phyloP scores from a whole-genome alignment of 1,139 yeast species.

The Pichia sp. region DNA sequence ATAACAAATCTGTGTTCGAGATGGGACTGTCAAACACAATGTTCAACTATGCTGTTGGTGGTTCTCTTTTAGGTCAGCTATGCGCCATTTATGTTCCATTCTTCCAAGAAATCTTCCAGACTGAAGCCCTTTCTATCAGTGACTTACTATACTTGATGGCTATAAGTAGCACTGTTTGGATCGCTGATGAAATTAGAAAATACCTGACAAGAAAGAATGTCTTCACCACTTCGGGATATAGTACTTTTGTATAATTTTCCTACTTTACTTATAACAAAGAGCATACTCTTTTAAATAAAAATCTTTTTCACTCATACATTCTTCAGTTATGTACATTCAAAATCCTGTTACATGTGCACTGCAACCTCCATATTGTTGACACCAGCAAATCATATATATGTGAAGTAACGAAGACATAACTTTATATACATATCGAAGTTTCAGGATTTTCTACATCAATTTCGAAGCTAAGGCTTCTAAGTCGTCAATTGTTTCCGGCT shows the following conservation, averaged over 20 bases:
- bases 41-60: conserved; percentile 92
- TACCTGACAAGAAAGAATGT: conserved; percentile 29
- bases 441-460: conserved; percentile 36
- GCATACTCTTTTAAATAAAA: background rate
- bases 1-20: conserved; percentile 74
- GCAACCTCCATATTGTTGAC: too few relatives aligned
- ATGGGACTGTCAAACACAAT: conserved; percentile 77
- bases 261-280: background rate
- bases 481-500: conserved; percentile 88
- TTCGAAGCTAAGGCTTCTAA: conserved; percentile 84
- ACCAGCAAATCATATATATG: too few relatives aligned
- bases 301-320: background rate
- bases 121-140: conserved; percentile 72
- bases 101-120: conserved; percentile 86
- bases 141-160: conserved; percentile 62
- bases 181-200: conserved; percentile 82
- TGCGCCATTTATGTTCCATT: conserved; percentile 92
- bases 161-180: conserved; percentile 75
- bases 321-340: background rate
- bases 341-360: too few relatives aligned
- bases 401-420: background rate
- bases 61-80: conserved; percentile 85
- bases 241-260: conserved; percentile 25
- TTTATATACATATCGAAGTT: background rate
- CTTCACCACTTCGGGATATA: conserved; percentile 25